Evolutionary conservation across 2,329 filamentous ascomycete species (phyloP).

Genomic region (Metarhizium humberi): DNA sequence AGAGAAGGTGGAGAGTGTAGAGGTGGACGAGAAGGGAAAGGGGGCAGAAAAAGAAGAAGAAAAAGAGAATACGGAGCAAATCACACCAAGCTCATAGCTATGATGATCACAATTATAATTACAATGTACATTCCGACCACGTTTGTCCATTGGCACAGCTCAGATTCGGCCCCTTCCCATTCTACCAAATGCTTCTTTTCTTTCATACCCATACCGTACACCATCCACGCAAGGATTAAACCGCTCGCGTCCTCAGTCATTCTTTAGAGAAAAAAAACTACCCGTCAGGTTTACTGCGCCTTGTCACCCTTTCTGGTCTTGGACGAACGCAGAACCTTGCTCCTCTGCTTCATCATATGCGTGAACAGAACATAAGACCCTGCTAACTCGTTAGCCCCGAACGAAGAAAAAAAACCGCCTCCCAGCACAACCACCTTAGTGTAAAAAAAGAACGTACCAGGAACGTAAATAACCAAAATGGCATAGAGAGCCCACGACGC

Average conservation of each 20-base stretch:
- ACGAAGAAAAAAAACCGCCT: too few relatives aligned
- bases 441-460: slow-evolving; percentile 45
- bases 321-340: slow-evolving; percentile 63
- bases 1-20: neutral
- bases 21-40: neutral
- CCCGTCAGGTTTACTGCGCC: slow-evolving; percentile 24
- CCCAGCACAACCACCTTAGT: neutral
- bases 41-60: neutral
- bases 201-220: neutral
- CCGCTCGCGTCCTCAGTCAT: neutral
- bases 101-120: neutral
- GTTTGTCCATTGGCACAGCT: neutral
- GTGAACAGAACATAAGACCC: slow-evolving; percentile 80
- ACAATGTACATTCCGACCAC: neutral
- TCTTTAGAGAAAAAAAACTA: too few relatives aligned
- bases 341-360: slow-evolving; percentile 88
- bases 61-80: neutral
- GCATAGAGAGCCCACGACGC: slow-evolving; percentile 51
- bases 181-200: neutral
- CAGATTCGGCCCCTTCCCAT: neutral
- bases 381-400: slow-evolving; percentile 6
- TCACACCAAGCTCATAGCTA: neutral
- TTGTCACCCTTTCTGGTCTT: slow-evolving; percentile 34
- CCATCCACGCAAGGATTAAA: neutral
- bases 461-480: slow-evolving; percentile 68